A percentile compares a stretch with the other conserved stretches of the same genome.
Conservation (phyloP, 202 grass and related monocot species). For the Setaria italica region DNA sequence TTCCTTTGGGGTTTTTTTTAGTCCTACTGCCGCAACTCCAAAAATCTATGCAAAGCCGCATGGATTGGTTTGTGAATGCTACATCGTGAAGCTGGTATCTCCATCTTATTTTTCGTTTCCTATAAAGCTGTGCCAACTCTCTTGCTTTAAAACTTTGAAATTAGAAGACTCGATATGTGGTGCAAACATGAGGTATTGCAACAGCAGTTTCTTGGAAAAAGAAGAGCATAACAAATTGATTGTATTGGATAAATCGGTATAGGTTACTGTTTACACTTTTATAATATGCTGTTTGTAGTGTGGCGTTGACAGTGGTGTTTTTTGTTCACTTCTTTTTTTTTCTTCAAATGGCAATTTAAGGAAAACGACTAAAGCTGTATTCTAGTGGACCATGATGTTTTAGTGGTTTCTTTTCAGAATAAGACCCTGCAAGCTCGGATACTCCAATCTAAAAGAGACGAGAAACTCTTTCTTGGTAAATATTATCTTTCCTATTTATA, state of each 20-base stretch:
- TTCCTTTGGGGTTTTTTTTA: not conserved
- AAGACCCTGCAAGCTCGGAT: slow-evolving; percentile 77
- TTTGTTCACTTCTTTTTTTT: not conserved
- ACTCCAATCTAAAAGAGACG: slow-evolving; percentile 68
- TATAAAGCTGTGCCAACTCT: too few species aligned
- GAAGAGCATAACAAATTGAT: not conserved
- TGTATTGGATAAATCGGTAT: not conserved
- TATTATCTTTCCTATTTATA: slow-evolving; percentile 35
- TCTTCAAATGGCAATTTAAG: not conserved
- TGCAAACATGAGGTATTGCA: not conserved
- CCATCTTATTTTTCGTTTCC: not conserved
- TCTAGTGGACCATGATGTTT: slow-evolving; percentile 8
- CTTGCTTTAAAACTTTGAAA: not conserved
- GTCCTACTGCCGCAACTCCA: not conserved
- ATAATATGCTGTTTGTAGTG: not conserved
- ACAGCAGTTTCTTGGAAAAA: not conserved
- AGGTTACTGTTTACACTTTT: not conserved
- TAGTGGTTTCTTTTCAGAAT: slow-evolving; percentile 68
- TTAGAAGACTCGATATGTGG: not conserved
- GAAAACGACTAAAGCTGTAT: not conserved
- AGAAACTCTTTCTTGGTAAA: slow-evolving; percentile 73
- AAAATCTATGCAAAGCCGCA: not conserved
- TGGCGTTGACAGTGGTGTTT: not conserved
- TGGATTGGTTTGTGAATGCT: not conserved
- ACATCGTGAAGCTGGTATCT: not conserved